These are phyloP conservation scores for Geum urbanum DNA, from an alignment of 306 rosid species.

Conservation along the genomic window DNA sequence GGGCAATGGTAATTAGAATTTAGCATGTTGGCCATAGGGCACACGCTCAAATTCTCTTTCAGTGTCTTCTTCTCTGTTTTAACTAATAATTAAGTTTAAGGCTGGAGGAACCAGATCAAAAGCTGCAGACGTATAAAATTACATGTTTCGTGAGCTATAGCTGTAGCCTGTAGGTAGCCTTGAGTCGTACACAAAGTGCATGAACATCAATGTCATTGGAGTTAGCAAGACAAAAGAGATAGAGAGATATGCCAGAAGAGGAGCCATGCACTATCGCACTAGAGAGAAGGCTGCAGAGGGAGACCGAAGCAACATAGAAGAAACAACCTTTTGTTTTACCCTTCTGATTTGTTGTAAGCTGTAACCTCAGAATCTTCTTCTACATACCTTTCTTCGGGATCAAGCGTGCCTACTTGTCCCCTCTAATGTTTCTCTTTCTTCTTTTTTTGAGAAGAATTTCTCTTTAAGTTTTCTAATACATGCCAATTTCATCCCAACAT, in stretches of 20 bases:
- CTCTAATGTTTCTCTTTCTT: background rate
- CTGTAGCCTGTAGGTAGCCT: slow-evolving; percentile 11
- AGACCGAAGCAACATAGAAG: slow-evolving; percentile 16
- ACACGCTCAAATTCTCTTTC: background rate
- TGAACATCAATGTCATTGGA: slow-evolving; percentile 23
- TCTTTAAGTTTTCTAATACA: too few relatives aligned
- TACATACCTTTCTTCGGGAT: slow-evolving; percentile 6
- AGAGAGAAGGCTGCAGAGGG: background rate
- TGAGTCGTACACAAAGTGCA: slow-evolving; percentile 13
- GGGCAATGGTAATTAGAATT: slow-evolving; percentile 14
- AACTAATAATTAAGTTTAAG: background rate
- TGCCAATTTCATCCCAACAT: slow-evolving; percentile 1
- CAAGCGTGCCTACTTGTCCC: slow-evolving; percentile 20
- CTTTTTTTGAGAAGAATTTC: too few relatives aligned
- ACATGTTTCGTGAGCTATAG: background rate
- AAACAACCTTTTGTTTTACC: slow-evolving; percentile 22
- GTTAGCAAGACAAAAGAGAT: too few relatives aligned
- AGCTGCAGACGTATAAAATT: background rate
- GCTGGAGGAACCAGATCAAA: background rate
- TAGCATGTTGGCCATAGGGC: background rate
- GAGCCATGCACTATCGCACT: background rate
- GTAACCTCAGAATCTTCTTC: slow-evolving; percentile 1
- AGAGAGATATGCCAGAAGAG: too few relatives aligned
- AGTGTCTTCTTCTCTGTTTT: background rate
- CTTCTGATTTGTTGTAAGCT: too few relatives aligned